Base-by-base conservation (phyloP, 768 basidiomycete species). In the Arthromyces matolae region DNA sequence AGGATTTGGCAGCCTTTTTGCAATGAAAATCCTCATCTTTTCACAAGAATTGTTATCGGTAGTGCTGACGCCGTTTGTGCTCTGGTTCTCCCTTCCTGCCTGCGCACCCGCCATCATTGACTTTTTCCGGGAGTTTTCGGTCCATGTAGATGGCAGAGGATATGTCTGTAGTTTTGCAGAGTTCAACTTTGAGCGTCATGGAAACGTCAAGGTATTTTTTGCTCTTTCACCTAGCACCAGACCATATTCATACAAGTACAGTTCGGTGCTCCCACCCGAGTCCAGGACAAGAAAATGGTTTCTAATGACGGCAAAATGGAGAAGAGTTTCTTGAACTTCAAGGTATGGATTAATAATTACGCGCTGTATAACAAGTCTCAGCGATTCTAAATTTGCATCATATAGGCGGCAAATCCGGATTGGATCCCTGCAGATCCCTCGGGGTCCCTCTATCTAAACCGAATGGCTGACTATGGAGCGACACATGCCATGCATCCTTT, bases 241-340 rank as follows among this genome's bases (percentile, higher is more conserved):
- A n/a, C n/a, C n/a, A n/a, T n/a, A n/a, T n/a, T n/a, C n/a, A n/a
- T n/a, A n/a, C n/a, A n/a, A n/a, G n/a, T n/a, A n/a, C n/a, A 91
- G 87, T 93, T 91, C 58, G 92, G 92, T n/a, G 93, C 90, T 9
- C 90, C 91, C 1, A 75, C 80, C 3, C 68, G 73, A 31, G 78
- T 76, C 7, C 71, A 74, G 10, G 87, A 92, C 54, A 82, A 83
- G 56, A 81, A 81, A 50, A 84, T 88, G 75, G 75, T 88, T 58
- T 90, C 89, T 4, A 89, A 89, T 52, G 88, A 95, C 56, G 91
- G 91, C 28, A 99, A 99, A 77, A 97, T 99, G 94, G 96, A 99
- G 75, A 96, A 98, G 72, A 91, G 88, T 64, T 90, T 96, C 71
- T 71, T 95, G 25, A 91, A 89, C 61, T 96, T 96, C 76, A 95